phyloP scores from a whole-genome alignment of 495 filamentous ascomycete species.

The Penicilliopsis zonata region DNA sequence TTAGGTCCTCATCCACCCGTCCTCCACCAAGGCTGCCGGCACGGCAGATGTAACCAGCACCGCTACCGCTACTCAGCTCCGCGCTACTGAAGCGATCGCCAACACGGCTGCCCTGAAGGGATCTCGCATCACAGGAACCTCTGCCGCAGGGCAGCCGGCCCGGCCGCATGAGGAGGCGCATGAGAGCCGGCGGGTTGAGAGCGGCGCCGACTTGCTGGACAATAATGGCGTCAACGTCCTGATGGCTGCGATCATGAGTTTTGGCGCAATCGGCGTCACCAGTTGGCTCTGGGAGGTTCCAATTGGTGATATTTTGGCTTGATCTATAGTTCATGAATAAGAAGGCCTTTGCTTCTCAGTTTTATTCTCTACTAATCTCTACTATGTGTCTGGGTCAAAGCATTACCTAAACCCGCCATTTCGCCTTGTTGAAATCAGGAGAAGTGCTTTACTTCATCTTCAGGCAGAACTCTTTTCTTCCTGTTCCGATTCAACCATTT shows the following conservation, averaged over 20 bases:
- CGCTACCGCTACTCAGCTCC: conserved; percentile 3
- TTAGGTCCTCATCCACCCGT: conserved; percentile 30
- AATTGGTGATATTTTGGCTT: not conserved
- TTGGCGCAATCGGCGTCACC: conserved; percentile 58
- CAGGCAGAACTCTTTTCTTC: no score
- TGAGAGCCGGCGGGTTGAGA: conserved; percentile 60
- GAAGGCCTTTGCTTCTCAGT: no score
- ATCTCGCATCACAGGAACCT: conserved; percentile 7
- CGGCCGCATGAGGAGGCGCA: conserved; percentile 25
- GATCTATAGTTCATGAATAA: no score
- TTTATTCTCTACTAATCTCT: no score
- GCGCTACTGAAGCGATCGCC: conserved; percentile 18
- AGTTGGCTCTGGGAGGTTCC: conserved; percentile 23
- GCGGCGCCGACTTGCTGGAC: conserved; percentile 65
- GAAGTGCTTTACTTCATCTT: no score
- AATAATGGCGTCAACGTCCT: conserved; percentile 91
- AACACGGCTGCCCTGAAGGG: conserved; percentile 22
- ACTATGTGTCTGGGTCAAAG: no score
- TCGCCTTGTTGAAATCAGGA: no score
- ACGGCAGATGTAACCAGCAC: conserved; percentile 1
- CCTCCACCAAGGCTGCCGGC: conserved; percentile 8
- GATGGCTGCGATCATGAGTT: conserved; percentile 75
- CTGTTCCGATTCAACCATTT: no score
- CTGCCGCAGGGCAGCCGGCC: conserved; percentile 5
- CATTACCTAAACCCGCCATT: no score